Percentiles rank a stretch among this genome's conserved stretches.
Evolutionary conservation across 192 early-diverging fungal species (phyloP).

Genomic region (Podila clonocystis): DNA sequence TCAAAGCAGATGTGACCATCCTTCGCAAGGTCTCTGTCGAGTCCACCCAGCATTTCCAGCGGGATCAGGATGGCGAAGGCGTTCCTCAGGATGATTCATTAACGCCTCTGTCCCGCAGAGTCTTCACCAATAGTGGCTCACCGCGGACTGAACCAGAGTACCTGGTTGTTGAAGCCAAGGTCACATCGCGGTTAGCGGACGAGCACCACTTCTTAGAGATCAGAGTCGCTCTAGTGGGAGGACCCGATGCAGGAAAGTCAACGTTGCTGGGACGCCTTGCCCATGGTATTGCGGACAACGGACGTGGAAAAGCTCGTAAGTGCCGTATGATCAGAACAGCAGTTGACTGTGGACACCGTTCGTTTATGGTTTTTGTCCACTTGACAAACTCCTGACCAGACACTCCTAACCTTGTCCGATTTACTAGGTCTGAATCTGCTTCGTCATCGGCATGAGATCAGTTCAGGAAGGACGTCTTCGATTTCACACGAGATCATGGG

Average conservation of each 20-base stretch:
- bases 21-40: conserved; percentile 59
- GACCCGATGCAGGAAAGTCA: conserved; percentile 83
- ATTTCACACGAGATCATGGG: conserved; percentile 90
- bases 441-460: conserved; percentile 92
- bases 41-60: conserved; percentile 15
- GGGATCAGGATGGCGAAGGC: conserved; percentile 9
- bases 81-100: conserved; percentile 18
- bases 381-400: background rate
- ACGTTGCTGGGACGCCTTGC: conserved; percentile 86
- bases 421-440: conserved; percentile 77
- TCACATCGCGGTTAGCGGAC: conserved; percentile 69
- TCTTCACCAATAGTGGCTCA: conserved; percentile 27
- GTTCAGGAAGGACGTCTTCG: conserved; percentile 91
- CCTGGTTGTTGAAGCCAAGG: conserved; percentile 81
- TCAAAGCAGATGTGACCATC: conserved; percentile 75
- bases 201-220: conserved; percentile 80
- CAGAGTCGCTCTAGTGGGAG: conserved; percentile 86
- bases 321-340: background rate
- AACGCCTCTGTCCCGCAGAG: background rate
- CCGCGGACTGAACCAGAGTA: conserved; percentile 45
- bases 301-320: conserved; percentile 76
- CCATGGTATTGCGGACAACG: conserved; percentile 87
- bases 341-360: too few relatives aligned
- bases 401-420: background rate
- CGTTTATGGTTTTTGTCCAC: background rate